Percentiles rank a stretch among this genome's conserved stretches.
These are phyloP conservation scores for Phialocephala subalpina DNA, from an alignment of 2,329 filamentous ascomycete genomes.

Conservation along the genomic window DNA sequence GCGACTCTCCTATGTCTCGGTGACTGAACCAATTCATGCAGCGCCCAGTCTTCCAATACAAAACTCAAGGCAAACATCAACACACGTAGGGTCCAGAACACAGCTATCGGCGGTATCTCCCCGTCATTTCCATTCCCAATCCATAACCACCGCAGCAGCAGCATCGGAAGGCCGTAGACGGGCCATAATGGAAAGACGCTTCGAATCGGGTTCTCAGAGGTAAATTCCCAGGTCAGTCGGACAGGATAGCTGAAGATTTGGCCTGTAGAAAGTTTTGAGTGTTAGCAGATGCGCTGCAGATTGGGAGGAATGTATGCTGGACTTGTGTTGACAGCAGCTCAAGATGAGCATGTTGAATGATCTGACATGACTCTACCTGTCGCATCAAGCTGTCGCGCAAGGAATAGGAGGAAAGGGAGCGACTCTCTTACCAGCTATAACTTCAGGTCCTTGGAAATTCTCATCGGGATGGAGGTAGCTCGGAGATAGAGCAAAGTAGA, in stretches of 20 bases:
- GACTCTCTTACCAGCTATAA: conserved; percentile 82
- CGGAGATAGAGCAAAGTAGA: conserved; percentile 93
- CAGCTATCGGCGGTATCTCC: conserved; percentile 80
- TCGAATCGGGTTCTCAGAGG: conserved; percentile 84
- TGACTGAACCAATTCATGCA: conserved; percentile 87
- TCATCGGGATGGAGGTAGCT: conserved; percentile 99
- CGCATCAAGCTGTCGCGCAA: background rate
- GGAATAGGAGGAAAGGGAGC: background rate
- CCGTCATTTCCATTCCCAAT: conserved; percentile 80
- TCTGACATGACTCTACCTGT: background rate
- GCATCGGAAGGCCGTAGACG: conserved; percentile 93
- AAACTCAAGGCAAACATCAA: conserved; percentile 97
- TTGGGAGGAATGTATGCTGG: conserved; percentile 9
- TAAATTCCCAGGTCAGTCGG: conserved; percentile 95
- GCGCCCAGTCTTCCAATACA: conserved; percentile 96
- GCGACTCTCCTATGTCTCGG: conserved; percentile 76
- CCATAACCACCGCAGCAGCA: conserved; percentile 91
- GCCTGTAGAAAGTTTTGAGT: conserved; percentile 60
- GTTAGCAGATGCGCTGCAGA: conserved; percentile 22
- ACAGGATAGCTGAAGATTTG: conserved; percentile 93
- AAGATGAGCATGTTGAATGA: background rate
- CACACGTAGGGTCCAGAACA: conserved; percentile 88
- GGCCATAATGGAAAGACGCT: conserved; percentile 98
- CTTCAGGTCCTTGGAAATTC: conserved; percentile 97
- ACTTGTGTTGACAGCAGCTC: background rate